A percentile compares a stretch with the other conserved stretches of the same genome.
phyloP scores from a whole-genome alignment of 345 rosid genomes.

The Brassica juncea region DNA sequence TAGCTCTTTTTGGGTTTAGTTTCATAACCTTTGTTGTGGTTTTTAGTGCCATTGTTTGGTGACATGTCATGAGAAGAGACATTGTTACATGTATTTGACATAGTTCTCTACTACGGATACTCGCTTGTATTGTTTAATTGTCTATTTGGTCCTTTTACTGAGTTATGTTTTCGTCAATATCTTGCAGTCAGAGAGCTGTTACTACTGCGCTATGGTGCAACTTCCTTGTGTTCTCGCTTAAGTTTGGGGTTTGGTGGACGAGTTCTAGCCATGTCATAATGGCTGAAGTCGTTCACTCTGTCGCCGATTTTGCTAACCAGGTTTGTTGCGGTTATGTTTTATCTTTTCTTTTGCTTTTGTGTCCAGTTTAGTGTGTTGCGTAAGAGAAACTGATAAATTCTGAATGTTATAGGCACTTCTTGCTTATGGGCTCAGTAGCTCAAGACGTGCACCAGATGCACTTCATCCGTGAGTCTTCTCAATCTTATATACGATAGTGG shows the following conservation, averaged over 20 bases:
- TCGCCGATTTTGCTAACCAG: conserved; percentile 98
- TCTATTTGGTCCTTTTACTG: conserved; percentile 16
- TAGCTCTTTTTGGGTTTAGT: conserved; percentile 9
- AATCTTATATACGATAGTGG: conserved; percentile 1
- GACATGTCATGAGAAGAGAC: not conserved
- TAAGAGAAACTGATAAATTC: conserved; percentile 47
- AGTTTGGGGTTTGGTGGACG: conserved; percentile 84
- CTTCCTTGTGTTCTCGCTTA: conserved; percentile 91
- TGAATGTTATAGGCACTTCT: conserved; percentile 75
- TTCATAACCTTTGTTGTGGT: not conserved
- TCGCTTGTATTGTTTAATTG: no score
- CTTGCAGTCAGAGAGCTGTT: conserved; percentile 89
- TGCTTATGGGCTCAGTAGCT: conserved; percentile 94
- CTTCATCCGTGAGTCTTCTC: conserved; percentile 80
- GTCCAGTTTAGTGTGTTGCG: conserved; percentile 26
- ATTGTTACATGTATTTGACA: not conserved
- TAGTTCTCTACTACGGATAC: not conserved
- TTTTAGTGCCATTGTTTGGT: not conserved
- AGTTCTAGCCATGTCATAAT: conserved; percentile 96
- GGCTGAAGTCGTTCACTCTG: conserved; percentile 92
- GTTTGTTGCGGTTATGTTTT: conserved; percentile 39
- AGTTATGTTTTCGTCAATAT: conserved; percentile 16
- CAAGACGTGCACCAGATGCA: conserved; percentile 99
- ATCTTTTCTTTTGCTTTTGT: not conserved
- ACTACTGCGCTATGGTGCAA: conserved; percentile 96